These are phyloP conservation scores for Opeltia flavorubescens DNA, from an alignment of 495 filamentous ascomycete species.

Conservation along the genomic window DNA sequence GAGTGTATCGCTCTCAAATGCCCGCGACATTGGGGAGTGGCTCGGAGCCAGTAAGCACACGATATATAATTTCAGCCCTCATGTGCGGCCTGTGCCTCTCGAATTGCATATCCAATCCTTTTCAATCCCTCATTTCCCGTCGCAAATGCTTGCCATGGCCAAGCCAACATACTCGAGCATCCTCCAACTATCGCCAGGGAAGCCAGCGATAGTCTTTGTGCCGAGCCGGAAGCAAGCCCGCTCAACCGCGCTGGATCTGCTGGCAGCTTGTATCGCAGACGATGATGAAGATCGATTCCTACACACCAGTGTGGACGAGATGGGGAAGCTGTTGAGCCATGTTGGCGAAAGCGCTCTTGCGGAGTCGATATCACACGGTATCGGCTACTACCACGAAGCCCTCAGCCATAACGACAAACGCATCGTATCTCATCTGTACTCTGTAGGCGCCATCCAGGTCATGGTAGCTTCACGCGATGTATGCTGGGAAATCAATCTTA, in stretches of 20 bases:
- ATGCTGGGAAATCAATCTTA: slow-evolving; percentile 87
- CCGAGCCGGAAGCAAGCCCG: slow-evolving; percentile 86
- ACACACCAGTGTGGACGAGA: slow-evolving; percentile 62
- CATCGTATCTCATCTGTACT: slow-evolving; percentile 84
- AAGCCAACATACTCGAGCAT: slow-evolving; percentile 82
- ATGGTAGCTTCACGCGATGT: slow-evolving; percentile 87
- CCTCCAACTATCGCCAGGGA: slow-evolving; percentile 69
- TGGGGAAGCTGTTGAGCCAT: slow-evolving; percentile 64
- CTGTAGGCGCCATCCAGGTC: slow-evolving; percentile 83
- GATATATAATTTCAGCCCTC: slow-evolving; percentile 95
- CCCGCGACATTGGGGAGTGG: slow-evolving; percentile 93
- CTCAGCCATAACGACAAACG: slow-evolving; percentile 77
- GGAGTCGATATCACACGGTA: slow-evolving; percentile 85
- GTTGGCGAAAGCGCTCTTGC: slow-evolving; percentile 77
- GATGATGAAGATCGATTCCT: slow-evolving; percentile 92
- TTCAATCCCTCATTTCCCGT: slow-evolving; percentile 92
- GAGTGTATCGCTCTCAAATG: slow-evolving; percentile 84
- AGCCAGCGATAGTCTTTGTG: slow-evolving; percentile 82
- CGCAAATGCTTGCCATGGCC: slow-evolving; percentile 95
- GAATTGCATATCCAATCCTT: slow-evolving; percentile 95
- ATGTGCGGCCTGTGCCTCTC: slow-evolving; percentile 71
- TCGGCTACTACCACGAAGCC: slow-evolving; percentile 95
- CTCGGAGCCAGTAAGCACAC: slow-evolving; percentile 98
- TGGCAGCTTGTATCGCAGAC: slow-evolving; percentile 70
- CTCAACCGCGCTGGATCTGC: slow-evolving; percentile 75